Evolutionary conservation across 2,329 filamentous ascomycete species (phyloP).

Genomic region (Bipolaris zeicola): DNA sequence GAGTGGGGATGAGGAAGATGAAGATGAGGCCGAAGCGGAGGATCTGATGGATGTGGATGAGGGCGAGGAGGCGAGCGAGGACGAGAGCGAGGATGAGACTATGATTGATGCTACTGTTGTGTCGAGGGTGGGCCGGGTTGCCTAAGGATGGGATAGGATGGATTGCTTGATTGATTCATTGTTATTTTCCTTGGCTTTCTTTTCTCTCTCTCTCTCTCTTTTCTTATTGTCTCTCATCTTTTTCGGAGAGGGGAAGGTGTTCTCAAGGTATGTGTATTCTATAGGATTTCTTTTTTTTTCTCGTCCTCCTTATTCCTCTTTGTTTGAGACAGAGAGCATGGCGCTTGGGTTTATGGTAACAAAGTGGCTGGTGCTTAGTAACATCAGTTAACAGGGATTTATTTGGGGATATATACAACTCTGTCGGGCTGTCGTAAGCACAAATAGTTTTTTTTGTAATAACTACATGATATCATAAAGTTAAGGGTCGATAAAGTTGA

Average conservation of each 20-base stretch:
- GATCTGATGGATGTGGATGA: slow-evolving; percentile 23
- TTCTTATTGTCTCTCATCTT: not conserved
- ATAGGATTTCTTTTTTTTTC: no score
- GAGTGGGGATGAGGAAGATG: slow-evolving; percentile 11
- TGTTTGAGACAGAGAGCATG: no score
- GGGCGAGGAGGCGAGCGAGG: slow-evolving; percentile 33
- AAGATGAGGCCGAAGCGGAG: slow-evolving; percentile 4
- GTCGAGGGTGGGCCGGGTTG: not conserved
- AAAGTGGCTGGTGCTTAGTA: no score
- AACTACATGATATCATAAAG: no score
- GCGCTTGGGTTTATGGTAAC: no score
- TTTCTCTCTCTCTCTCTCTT: not conserved
- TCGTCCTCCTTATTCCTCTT: no score
- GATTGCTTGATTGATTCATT: not conserved
- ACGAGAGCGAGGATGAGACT: slow-evolving; percentile 7
- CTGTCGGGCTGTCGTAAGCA: no score
- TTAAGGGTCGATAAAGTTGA: no score
- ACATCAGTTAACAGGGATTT: no score
- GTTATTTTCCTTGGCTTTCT: not conserved
- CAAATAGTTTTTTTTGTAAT: no score
- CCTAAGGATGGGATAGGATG: slow-evolving; percentile 17
- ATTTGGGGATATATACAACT: no score
- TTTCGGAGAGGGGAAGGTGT: no score
- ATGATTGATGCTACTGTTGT: not conserved
- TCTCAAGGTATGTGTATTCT: not conserved